phyloP scores from a whole-genome alignment of 108 stramenopile genomes.

The Craspedostauros australis region DNA sequence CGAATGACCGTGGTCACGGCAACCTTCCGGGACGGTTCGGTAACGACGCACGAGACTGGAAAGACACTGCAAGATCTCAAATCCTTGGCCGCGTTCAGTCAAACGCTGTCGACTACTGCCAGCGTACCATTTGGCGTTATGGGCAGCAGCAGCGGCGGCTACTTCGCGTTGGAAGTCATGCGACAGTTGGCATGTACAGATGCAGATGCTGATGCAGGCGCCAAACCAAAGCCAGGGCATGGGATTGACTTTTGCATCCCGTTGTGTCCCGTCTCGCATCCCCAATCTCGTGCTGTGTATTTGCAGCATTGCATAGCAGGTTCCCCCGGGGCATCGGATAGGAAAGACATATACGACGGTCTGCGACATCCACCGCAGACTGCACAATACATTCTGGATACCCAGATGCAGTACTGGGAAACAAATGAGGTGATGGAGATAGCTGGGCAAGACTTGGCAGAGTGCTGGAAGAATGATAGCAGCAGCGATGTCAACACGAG shows the following conservation, averaged over 20 bases:
- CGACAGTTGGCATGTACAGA: too few species aligned
- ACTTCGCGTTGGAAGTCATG: slow-evolving; percentile 26
- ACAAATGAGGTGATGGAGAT: slow-evolving; percentile 13
- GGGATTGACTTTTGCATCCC: slow-evolving; percentile 35
- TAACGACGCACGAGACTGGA: slow-evolving; percentile 7
- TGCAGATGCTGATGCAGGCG: not conserved
- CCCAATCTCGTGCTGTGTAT: slow-evolving; percentile 26
- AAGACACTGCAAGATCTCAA: slow-evolving; percentile 19
- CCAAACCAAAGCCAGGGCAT: too few species aligned
- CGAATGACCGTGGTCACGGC: slow-evolving; percentile 21
- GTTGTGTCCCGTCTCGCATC: slow-evolving; percentile 26
- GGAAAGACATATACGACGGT: slow-evolving; percentile 5
- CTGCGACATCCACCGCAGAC: slow-evolving; percentile 9
- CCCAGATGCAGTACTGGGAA: slow-evolving; percentile 21
- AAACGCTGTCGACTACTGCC: not conserved
- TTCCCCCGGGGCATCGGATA: not conserved
- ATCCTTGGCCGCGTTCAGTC: slow-evolving; percentile 3
- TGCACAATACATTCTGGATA: slow-evolving; percentile 18
- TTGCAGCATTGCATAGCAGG: slow-evolving; percentile 22
- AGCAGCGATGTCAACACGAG: too few species aligned
- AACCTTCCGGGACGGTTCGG: slow-evolving; percentile 26
- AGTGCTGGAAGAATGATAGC: slow-evolving; percentile 5
- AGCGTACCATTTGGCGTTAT: slow-evolving; percentile 24
- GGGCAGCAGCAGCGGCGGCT: slow-evolving; percentile 31
- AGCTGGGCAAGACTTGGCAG: slow-evolving; percentile 13